phyloP scores from a whole-genome alignment of 2,329 filamentous ascomycete genomes.

The Scleromitrula shiraiana region DNA sequence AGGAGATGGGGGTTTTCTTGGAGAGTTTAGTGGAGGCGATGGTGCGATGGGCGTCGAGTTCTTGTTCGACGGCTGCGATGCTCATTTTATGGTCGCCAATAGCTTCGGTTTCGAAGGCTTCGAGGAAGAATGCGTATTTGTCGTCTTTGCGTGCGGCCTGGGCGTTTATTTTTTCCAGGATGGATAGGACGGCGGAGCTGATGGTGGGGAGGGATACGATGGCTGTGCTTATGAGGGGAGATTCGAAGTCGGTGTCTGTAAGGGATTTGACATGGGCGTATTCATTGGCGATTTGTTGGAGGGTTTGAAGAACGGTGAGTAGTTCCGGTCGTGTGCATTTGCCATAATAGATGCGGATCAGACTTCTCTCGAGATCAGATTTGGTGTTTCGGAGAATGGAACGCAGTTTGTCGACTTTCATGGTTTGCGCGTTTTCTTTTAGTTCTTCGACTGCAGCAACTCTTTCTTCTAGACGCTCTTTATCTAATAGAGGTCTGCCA shows the following conservation, averaged over 20 bases:
- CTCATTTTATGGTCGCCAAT: slow-evolving; percentile 84
- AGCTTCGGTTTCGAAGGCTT: slow-evolving; percentile 77
- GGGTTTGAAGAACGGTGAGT: slow-evolving; percentile 71
- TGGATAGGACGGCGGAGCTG: slow-evolving; percentile 59
- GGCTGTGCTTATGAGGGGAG: slow-evolving; percentile 60
- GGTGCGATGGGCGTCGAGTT: slow-evolving; percentile 68
- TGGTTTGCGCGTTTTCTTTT: slow-evolving; percentile 56
- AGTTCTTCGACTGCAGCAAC: slow-evolving; percentile 83
- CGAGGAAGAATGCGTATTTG: slow-evolving; percentile 89
- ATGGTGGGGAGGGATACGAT: slow-evolving; percentile 72
- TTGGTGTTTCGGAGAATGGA: slow-evolving; percentile 62
- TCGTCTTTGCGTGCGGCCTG: slow-evolving; percentile 79
- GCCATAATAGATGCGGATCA: slow-evolving; percentile 95
- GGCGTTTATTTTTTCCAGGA: slow-evolving; percentile 78
- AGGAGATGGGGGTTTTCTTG: slow-evolving; percentile 62
- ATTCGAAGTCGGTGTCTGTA: slow-evolving; percentile 63
- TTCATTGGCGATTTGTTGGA: slow-evolving; percentile 73
- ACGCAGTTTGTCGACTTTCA: slow-evolving; percentile 65
- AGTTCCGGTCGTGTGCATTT: slow-evolving; percentile 90
- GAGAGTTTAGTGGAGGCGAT: slow-evolving; percentile 65
- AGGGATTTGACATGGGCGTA: slow-evolving; percentile 60
- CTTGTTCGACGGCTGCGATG: slow-evolving; percentile 86
- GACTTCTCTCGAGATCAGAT: slow-evolving; percentile 81
- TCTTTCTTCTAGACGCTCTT: slow-evolving; percentile 64
- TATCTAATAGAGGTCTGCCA: slow-evolving; percentile 78